Percentiles rank a stretch among this genome's conserved stretches.
Conservation (phyloP, 768 basidiomycete species). For the Boletellus sp. region DNA sequence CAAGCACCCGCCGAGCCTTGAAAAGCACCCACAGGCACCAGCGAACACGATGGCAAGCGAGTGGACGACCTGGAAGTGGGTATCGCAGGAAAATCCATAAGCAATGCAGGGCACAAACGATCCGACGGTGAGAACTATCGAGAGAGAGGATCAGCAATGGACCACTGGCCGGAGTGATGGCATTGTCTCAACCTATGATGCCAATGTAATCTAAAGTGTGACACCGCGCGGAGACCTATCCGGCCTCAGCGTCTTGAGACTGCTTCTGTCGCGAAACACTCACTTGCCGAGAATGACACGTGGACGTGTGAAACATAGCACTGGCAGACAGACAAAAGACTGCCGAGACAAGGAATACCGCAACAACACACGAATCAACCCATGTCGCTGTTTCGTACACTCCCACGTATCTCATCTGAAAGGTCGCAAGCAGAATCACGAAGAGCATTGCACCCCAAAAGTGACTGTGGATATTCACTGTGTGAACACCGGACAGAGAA, state of each 20-base stretch:
- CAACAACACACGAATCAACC: conserved; percentile 57
- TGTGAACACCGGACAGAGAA: conserved; percentile 11
- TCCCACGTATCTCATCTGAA: conserved; percentile 48
- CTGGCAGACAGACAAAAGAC: conserved; percentile 71
- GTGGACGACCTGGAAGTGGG: conserved; percentile 51
- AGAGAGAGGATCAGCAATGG: conserved; percentile 5
- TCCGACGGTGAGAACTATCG: conserved; percentile 62
- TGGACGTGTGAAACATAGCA: conserved; percentile 68
- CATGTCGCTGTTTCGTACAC: conserved; percentile 54
- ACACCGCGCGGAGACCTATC: conserved; percentile 55
- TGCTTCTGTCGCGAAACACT: conserved; percentile 13
- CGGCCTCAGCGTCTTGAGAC: background rate
- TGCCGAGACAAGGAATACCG: conserved; percentile 66
- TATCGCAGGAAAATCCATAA: conserved; percentile 74
- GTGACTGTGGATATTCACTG: conserved; percentile 87
- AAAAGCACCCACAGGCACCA: conserved; percentile 52
- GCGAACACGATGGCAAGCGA: conserved; percentile 46
- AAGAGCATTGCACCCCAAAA: conserved; percentile 67
- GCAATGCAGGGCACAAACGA: conserved; percentile 76
- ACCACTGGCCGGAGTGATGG: background rate
- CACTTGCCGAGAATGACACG: conserved; percentile 71
- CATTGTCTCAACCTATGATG: conserved; percentile 52
- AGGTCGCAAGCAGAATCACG: conserved; percentile 49
- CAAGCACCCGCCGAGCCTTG: background rate
- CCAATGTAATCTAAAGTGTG: conserved; percentile 76